Percentiles rank a stretch among this genome's conserved stretches.
Conservation (phyloP, 2,329 filamentous ascomycete species). For the Trichophaea hybrida region DNA sequence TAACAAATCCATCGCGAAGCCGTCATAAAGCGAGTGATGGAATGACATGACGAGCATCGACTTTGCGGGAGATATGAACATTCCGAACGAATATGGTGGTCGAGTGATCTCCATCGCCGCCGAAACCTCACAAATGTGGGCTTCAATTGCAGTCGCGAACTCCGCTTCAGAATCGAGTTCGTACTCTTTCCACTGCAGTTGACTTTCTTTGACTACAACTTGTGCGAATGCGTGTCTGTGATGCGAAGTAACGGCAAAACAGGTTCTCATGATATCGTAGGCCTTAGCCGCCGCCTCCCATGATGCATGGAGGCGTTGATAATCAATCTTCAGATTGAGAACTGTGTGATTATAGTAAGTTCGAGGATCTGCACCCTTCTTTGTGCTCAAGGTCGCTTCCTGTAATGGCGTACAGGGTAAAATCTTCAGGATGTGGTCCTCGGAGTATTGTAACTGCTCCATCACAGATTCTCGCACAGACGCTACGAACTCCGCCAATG, state of each 20-base stretch:
- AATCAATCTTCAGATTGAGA: constrained; percentile 43
- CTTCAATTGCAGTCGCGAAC: constrained; percentile 32
- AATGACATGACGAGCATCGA: constrained; percentile 37
- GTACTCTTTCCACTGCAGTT: constrained; percentile 28
- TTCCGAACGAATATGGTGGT: constrained; percentile 32
- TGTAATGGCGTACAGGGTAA: constrained; percentile 77
- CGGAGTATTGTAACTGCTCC: constrained; percentile 6
- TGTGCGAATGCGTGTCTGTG: constrained; percentile 53
- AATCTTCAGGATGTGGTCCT: constrained; percentile 38
- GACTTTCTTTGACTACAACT: constrained; percentile 44
- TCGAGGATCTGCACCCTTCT: constrained; percentile 32
- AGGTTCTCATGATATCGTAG: constrained; percentile 65
- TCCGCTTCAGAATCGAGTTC: constrained; percentile 23
- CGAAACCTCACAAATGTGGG: constrained; percentile 33
- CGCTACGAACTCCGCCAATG: constrained; percentile 26
- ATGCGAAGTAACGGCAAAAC: constrained; percentile 53
- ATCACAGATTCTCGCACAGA: constrained; percentile 28
- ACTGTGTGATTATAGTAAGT: constrained; percentile 62
- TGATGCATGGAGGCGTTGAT: constrained; percentile 39
- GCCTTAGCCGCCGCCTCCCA: constrained; percentile 51
- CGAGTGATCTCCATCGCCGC: constrained; percentile 27
- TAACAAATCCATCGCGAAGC: constrained; percentile 55
- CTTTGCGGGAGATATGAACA: constrained; percentile 13
- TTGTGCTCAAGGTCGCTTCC: constrained; percentile 65
- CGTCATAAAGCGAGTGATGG: constrained; percentile 82